Evolutionary conservation across 768 basidiomycete genomes (phyloP).

Genomic region (Collybia mongolica): DNA sequence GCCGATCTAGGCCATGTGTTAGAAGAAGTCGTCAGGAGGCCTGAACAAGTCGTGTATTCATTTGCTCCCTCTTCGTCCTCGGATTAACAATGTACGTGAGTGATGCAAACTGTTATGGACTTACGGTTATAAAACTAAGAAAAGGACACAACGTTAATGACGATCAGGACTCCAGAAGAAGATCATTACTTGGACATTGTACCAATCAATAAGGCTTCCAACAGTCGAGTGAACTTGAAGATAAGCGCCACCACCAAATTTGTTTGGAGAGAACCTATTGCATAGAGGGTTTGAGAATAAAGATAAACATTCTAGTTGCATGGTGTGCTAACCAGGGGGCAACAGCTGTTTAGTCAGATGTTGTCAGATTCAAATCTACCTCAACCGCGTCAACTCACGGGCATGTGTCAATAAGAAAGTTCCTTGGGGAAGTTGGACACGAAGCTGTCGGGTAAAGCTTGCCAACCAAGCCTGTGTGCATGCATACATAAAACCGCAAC

Average conservation of each 20-base stretch:
- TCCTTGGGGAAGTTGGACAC: slow-evolving; percentile 42
- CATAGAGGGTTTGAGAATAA: not conserved
- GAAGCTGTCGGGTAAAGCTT: slow-evolving; percentile 47
- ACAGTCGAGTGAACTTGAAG: slow-evolving; percentile 47
- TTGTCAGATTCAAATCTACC: too few relatives aligned
- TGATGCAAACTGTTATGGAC: not conserved
- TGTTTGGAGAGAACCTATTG: slow-evolving; percentile 37
- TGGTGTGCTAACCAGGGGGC: slow-evolving; percentile 36
- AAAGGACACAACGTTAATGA: too few relatives aligned
- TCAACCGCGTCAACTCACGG: slow-evolving; percentile 28
- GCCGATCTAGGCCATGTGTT: slow-evolving; percentile 51
- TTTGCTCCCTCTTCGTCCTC: slow-evolving; percentile 38
- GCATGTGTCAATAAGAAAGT: slow-evolving; percentile 53
- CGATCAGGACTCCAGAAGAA: not conserved
- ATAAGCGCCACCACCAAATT: slow-evolving; percentile 49
- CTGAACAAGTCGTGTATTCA: slow-evolving; percentile 54
- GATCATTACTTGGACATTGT: slow-evolving; percentile 44
- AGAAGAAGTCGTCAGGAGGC: slow-evolving; percentile 52
- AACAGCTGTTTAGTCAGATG: slow-evolving; percentile 29
- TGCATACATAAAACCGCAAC: too few relatives aligned
- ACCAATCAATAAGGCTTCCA: slow-evolving; percentile 63
- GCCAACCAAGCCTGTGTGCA: slow-evolving; percentile 42
- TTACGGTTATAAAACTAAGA: slow-evolving; percentile 34
- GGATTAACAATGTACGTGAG: not conserved
- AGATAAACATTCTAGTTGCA: not conserved